Percentiles rank a stretch among this genome's conserved stretches.
These are phyloP conservation scores for Scutellaria galericulata DNA, from an alignment of 257 asterid species.

Conservation along the genomic window DNA sequence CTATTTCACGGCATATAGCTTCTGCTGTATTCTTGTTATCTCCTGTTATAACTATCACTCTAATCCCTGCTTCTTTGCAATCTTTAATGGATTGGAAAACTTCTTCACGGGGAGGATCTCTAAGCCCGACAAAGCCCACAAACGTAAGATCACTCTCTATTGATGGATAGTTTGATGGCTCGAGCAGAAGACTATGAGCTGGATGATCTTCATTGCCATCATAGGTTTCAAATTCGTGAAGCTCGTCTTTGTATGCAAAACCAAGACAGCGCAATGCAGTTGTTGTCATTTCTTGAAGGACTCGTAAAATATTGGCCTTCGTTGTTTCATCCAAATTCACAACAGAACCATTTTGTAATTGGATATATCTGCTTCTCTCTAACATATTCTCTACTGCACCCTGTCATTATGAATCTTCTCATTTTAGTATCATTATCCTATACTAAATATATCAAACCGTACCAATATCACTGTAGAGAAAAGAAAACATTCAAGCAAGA, in stretches of 20 bases:
- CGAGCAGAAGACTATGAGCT: slow-evolving; percentile 73
- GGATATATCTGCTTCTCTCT: slow-evolving; percentile 73
- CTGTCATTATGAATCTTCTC: slow-evolving; percentile 34
- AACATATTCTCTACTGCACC: slow-evolving; percentile 94
- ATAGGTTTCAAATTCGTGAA: slow-evolving; percentile 80
- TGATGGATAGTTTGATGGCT: slow-evolving; percentile 67
- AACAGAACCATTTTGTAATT: slow-evolving; percentile 74
- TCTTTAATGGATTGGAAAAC: slow-evolving; percentile 73
- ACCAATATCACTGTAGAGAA: background rate
- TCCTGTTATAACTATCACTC: slow-evolving; percentile 92
- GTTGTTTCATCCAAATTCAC: slow-evolving; percentile 62
- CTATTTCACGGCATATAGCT: slow-evolving; percentile 80
- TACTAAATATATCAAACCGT: no score
- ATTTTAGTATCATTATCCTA: no score
- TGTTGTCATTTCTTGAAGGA: slow-evolving; percentile 75
- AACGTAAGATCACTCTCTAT: slow-evolving; percentile 76
- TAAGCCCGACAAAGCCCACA: slow-evolving; percentile 85
- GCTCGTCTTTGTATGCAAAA: slow-evolving; percentile 77
- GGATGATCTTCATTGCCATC: slow-evolving; percentile 56
- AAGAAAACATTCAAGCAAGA: background rate
- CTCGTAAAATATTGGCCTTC: slow-evolving; percentile 55
- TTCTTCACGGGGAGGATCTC: slow-evolving; percentile 97
- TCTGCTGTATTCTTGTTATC: slow-evolving; percentile 97
- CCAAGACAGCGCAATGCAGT: slow-evolving; percentile 87
- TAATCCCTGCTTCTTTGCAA: slow-evolving; percentile 84